Conservation (phyloP, 768 basidiomycete species). For the Lactifluus piperatus region DNA sequence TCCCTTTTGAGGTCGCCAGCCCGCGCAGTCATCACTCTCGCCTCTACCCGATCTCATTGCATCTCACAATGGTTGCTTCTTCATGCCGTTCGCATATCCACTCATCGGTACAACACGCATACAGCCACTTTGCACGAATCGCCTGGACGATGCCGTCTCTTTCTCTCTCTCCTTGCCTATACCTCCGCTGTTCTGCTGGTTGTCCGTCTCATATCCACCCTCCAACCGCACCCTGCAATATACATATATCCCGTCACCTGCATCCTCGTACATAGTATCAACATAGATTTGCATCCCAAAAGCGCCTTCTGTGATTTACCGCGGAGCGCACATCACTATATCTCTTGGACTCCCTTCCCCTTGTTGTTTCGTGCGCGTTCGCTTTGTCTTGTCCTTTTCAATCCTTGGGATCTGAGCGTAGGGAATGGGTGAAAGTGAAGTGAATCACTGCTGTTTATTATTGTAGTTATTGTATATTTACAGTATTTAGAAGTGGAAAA, state of each 20-base stretch:
- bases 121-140: slow-evolving; percentile 2
- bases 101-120: slow-evolving; percentile 9
- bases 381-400: slow-evolving; percentile 13
- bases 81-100: slow-evolving; percentile 9
- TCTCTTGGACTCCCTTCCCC: slow-evolving; percentile 9
- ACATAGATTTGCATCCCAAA: slow-evolving; percentile 15
- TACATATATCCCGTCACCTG: slow-evolving; percentile 9
- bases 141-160: slow-evolving; percentile 3
- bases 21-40: slow-evolving; percentile 5
- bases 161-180: not conserved
- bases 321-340: slow-evolving; percentile 18
- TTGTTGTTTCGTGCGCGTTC: slow-evolving; percentile 6
- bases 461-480: slow-evolving; percentile 23
- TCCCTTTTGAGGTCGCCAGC: not conserved
- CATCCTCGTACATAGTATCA: slow-evolving; percentile 15
- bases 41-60: not conserved
- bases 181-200: not conserved
- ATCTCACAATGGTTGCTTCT: slow-evolving; percentile 10
- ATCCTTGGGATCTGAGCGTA: slow-evolving; percentile 15
- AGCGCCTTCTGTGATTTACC: slow-evolving; percentile 3
- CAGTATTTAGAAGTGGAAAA: slow-evolving; percentile 11
- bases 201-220: slow-evolving; percentile 5
- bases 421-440: slow-evolving; percentile 12
- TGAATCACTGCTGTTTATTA: slow-evolving; percentile 16
- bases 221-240: slow-evolving; percentile 7